phyloP scores from a whole-genome alignment of 768 basidiomycete genomes.

The Lentinula raphanica region DNA sequence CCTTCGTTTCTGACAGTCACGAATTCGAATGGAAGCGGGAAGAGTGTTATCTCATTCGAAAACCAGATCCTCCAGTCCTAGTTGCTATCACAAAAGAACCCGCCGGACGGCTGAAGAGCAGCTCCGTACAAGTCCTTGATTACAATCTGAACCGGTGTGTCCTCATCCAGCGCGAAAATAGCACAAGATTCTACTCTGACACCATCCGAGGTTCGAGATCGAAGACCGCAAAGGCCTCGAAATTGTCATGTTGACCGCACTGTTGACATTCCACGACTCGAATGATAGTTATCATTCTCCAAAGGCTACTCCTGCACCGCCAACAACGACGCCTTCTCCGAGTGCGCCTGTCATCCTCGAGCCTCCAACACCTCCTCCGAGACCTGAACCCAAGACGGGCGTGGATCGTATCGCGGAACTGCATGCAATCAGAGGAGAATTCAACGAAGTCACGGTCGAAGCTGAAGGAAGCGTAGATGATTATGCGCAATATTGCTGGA shows the following conservation, averaged over 20 bases:
- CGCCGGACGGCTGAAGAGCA: slow-evolving; percentile 56
- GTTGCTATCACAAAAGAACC: slow-evolving; percentile 79
- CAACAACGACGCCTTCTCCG: neutral
- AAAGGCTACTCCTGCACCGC: slow-evolving; percentile 6
- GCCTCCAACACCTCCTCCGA: slow-evolving; percentile 46
- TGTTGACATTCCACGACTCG: slow-evolving; percentile 72
- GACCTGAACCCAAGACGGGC: slow-evolving; percentile 60
- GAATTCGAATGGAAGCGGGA: slow-evolving; percentile 85
- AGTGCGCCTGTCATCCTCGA: slow-evolving; percentile 3
- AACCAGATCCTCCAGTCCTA: slow-evolving; percentile 83
- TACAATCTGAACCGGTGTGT: slow-evolving; percentile 76
- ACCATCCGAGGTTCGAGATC: slow-evolving; percentile 63
- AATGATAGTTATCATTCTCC: slow-evolving; percentile 51
- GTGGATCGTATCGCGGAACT: slow-evolving; percentile 68
- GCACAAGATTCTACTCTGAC: neutral
- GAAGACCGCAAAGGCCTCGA: slow-evolving; percentile 83
- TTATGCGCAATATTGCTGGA: slow-evolving; percentile 65
- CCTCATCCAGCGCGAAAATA: neutral
- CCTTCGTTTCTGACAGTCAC: slow-evolving; percentile 40
- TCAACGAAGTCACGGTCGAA: slow-evolving; percentile 69
- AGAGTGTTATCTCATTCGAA: slow-evolving; percentile 76
- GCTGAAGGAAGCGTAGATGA: slow-evolving; percentile 61
- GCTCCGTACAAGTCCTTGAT: slow-evolving; percentile 72
- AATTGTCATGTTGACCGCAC: slow-evolving; percentile 69
- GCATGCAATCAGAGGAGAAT: slow-evolving; percentile 60